phyloP scores from a whole-genome alignment of 306 rosid species.

The Prunus kanzakura region DNA sequence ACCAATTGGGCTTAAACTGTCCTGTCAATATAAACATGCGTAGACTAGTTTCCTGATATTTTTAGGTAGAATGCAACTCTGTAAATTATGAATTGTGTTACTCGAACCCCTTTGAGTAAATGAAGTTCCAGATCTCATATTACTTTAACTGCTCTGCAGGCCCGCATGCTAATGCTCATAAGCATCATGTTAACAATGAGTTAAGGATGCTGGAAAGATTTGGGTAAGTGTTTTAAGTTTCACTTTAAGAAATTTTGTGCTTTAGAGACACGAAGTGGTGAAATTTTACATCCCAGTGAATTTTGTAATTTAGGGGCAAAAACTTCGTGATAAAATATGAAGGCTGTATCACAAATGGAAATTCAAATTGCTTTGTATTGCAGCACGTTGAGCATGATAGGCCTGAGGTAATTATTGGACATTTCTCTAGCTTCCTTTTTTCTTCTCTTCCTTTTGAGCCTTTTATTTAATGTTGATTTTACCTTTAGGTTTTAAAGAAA shows the following conservation, averaged over 20 bases:
- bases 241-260: background rate
- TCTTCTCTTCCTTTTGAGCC: background rate
- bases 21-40: background rate
- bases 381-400: conserved; percentile 86
- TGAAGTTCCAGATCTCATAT: conserved; percentile 3
- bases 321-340: conserved; percentile 55
- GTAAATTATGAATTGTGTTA: background rate
- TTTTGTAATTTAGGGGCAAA: conserved; percentile 52
- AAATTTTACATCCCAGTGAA: conserved; percentile 7
- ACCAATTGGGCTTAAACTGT: background rate
- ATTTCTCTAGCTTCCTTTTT: background rate
- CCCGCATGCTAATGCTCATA: conserved; percentile 62
- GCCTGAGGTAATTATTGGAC: conserved; percentile 66
- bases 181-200: conserved; percentile 58
- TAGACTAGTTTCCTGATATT: background rate
- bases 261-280: background rate
- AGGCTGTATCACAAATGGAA: conserved; percentile 45
- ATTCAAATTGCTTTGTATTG: conserved; percentile 59
- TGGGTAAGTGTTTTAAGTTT: conserved; percentile 45
- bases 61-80: background rate
- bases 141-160: conserved; percentile 40
- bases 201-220: conserved; percentile 67
- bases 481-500: conserved; percentile 67
- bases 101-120: background rate
- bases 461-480: conserved; percentile 12